Conservation (phyloP, 176 grass and related monocot species). For the Raddia distichophylla region DNA sequence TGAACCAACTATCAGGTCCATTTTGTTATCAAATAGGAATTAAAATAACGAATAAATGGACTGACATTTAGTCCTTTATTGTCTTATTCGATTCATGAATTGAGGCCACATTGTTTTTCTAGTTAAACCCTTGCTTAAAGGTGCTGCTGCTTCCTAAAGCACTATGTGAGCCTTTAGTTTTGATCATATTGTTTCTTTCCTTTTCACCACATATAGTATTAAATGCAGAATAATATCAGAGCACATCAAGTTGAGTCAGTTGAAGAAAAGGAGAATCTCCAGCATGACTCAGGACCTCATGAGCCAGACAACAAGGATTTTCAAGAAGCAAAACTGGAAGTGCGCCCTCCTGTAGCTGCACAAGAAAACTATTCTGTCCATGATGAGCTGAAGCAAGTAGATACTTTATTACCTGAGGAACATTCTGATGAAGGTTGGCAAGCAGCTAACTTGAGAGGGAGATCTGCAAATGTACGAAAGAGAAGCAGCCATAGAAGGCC, state of each 20-base stretch:
- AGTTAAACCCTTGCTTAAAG: conserved; percentile 5
- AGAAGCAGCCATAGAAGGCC: conserved; percentile 57
- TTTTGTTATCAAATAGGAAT: conserved; percentile 20
- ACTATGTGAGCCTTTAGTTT: conserved; percentile 2
- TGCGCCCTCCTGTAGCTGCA: conserved; percentile 21
- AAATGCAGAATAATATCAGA: conserved; percentile 91
- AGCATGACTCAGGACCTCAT: conserved; percentile 39
- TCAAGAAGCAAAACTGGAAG: conserved; percentile 36
- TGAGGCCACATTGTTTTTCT: background rate
- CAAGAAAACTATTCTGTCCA: conserved; percentile 51
- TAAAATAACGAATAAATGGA: conserved; percentile 14
- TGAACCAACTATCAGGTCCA: background rate
- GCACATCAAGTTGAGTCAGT: conserved; percentile 62
- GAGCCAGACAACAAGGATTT: conserved; percentile 30
- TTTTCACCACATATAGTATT: conserved; percentile 58
- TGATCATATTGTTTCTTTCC: conserved; percentile 38
- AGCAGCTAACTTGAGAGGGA: conserved; percentile 75
- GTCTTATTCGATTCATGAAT: conserved; percentile 10
- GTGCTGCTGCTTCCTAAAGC: conserved; percentile 18
- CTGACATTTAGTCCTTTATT: background rate
- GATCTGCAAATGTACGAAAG: conserved; percentile 62
- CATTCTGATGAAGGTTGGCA: conserved; percentile 99
- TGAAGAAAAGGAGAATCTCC: conserved; percentile 55
- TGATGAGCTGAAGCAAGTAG: conserved; percentile 51
- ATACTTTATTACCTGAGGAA: conserved; percentile 75